Evolutionary conservation across 148 eudicot genomes (phyloP).

Genomic region (Camellia sinensis): DNA sequence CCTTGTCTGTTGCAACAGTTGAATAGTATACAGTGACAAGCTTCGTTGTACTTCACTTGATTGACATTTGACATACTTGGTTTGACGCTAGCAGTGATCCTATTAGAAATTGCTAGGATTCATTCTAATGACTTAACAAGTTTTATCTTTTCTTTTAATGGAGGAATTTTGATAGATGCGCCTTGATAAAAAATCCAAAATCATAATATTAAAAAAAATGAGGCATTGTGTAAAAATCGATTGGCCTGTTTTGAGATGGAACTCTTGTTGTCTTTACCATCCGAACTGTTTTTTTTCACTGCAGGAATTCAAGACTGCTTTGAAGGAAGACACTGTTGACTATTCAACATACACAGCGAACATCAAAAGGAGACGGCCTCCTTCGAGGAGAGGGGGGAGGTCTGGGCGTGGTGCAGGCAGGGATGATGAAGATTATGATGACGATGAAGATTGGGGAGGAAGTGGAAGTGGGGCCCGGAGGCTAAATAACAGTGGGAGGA

Average conservation of each 20-base stretch:
- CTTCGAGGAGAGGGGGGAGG: constrained; percentile 61
- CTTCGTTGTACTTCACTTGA: neutral
- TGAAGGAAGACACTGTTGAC: constrained; percentile 89
- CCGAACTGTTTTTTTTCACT: neutral
- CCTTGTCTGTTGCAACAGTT: too few species aligned
- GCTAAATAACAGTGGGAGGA: constrained; percentile 40
- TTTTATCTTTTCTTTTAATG: neutral
- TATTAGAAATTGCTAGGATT: too few species aligned
- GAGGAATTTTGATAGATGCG: too few species aligned
- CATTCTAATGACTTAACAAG: too few species aligned
- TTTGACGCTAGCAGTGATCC: too few species aligned
- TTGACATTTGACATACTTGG: neutral
- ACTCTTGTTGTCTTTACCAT: neutral
- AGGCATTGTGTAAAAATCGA: too few species aligned
- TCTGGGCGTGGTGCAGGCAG: constrained; percentile 35
- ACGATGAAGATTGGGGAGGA: constrained; percentile 44
- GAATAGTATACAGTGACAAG: neutral
- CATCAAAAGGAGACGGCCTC: constrained; percentile 78
- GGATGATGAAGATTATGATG: constrained; percentile 50
- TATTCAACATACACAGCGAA: constrained; percentile 88
- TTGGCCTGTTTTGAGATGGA: neutral
- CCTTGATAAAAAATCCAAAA: too few species aligned
- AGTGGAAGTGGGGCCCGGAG: constrained; percentile 33
- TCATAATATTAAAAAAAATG: too few species aligned
- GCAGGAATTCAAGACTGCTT: constrained; percentile 86